A percentile compares a stretch with the other conserved stretches of the same genome.
Conservation (phyloP, 2,329 filamentous ascomycete species). For the Colletotrichum sp. region DNA sequence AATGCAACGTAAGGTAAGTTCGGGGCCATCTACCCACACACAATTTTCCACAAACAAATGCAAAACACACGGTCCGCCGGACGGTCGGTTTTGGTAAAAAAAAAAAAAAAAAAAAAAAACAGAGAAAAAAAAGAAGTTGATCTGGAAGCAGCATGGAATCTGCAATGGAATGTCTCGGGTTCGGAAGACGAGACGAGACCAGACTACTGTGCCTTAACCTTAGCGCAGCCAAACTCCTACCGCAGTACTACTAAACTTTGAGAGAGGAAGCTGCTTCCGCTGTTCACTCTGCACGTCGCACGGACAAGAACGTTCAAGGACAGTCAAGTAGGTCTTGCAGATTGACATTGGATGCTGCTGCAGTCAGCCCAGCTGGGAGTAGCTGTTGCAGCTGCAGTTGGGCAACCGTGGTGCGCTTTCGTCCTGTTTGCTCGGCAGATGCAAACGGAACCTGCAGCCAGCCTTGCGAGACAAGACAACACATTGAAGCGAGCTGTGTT, state of each 20-base stretch:
- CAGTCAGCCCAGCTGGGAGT: background rate
- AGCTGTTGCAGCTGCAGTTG: background rate
- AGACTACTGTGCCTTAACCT: background rate
- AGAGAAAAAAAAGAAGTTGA: conserved; percentile 1
- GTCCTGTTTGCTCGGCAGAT: background rate
- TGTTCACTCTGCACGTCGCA: background rate
- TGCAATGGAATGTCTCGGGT: conserved; percentile 12
- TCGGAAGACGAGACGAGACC: conserved; percentile 8
- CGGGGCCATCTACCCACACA: no score
- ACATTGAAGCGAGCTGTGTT: background rate
- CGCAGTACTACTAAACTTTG: background rate
- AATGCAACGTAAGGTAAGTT: no score
- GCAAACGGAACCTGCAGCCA: background rate
- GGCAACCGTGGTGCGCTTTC: background rate
- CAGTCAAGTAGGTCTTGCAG: background rate
- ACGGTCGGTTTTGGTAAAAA: no score
- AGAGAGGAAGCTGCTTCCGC: background rate
- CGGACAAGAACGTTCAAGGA: background rate
- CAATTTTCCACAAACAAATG: no score
- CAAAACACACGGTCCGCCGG: no score
- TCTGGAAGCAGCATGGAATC: conserved; percentile 12
- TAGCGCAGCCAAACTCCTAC: background rate
- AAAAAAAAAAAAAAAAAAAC: no score
- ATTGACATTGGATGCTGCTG: background rate
- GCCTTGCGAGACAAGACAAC: background rate